These are phyloP conservation scores for Pyricularia sp. DNA, from an alignment of 2,329 filamentous ascomycete genomes.

Conservation along the genomic window DNA sequence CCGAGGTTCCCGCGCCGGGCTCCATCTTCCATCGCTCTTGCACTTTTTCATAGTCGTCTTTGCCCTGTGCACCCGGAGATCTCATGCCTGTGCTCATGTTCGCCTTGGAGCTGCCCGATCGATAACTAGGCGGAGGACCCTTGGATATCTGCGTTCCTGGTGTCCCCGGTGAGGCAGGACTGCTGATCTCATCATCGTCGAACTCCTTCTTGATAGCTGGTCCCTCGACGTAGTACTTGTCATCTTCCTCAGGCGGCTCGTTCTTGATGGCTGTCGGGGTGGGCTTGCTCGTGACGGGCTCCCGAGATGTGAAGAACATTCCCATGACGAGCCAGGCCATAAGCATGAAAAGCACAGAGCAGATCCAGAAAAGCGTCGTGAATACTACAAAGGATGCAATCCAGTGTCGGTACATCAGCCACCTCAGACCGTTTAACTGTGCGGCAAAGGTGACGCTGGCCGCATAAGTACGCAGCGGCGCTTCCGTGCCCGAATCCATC, in stretches of 20 bases:
- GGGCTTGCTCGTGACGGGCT: not conserved
- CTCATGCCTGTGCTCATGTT: not conserved
- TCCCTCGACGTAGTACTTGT: not conserved
- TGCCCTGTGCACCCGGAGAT: not conserved
- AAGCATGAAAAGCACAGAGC: conserved; percentile 55
- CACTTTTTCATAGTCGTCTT: not conserved
- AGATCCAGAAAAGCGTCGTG: conserved; percentile 61
- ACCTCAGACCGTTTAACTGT: conserved; percentile 61
- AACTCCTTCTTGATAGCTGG: conserved; percentile 2
- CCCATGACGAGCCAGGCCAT: conserved; percentile 48
- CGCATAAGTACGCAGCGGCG: conserved; percentile 63
- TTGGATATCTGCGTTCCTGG: not conserved
- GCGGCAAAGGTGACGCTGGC: conserved; percentile 58
- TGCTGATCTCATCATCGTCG: not conserved
- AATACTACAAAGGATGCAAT: conserved; percentile 56
- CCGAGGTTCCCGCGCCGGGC: not conserved
- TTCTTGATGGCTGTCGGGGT: not conserved
- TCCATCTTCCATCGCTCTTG: not conserved
- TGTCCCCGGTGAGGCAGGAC: not conserved
- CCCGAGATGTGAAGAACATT: conserved; percentile 10
- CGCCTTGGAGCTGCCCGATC: conserved; percentile 1
- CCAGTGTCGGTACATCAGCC: conserved; percentile 78
- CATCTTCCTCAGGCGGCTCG: not conserved
- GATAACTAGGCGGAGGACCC: conserved; percentile 3
- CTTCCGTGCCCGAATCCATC: conserved; percentile 38